Percentiles rank a stretch among this genome's conserved stretches.
Conservation (phyloP, 2,329 filamentous ascomycete species). For the Aureobasidium sp. region DNA sequence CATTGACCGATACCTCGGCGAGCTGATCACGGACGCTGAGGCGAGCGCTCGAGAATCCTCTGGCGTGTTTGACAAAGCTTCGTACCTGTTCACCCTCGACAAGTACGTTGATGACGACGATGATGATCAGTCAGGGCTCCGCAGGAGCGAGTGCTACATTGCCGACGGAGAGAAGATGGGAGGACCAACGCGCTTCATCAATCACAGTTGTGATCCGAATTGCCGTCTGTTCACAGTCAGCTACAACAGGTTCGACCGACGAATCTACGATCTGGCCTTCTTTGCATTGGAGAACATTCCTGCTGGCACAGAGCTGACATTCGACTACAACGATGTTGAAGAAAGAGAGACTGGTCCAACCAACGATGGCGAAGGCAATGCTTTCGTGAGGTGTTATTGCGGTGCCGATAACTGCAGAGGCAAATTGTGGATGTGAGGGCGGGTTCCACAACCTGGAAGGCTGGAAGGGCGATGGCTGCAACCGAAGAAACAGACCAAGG, state of each 20-base stretch:
- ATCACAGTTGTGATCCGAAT: slow-evolving; percentile 75
- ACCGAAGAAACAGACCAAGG: too few species aligned
- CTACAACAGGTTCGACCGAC: slow-evolving; percentile 66
- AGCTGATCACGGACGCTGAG: slow-evolving; percentile 47
- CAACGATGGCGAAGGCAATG: slow-evolving; percentile 32
- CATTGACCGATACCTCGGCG: slow-evolving; percentile 70
- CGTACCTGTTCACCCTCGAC: slow-evolving; percentile 75
- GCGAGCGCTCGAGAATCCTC: slow-evolving; percentile 57
- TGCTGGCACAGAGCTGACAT: slow-evolving; percentile 64
- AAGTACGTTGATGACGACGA: slow-evolving; percentile 58
- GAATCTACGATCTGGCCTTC: slow-evolving; percentile 68
- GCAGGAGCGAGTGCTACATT: slow-evolving; percentile 36
- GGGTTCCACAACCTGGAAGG: too few species aligned
- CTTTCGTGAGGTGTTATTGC: slow-evolving; percentile 45
- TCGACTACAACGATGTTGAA: slow-evolving; percentile 68
- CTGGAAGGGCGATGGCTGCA: too few species aligned
- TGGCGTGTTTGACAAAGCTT: slow-evolving; percentile 59
- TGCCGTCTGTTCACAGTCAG: slow-evolving; percentile 72
- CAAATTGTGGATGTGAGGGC: slow-evolving; percentile 53
- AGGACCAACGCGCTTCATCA: slow-evolving; percentile 73
- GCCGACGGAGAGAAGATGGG: slow-evolving; percentile 67
- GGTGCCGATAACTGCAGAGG: slow-evolving; percentile 60
- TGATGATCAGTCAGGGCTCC: slow-evolving; percentile 45
- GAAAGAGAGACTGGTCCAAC: slow-evolving; percentile 34
- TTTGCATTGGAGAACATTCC: slow-evolving; percentile 64